Conservation (phyloP, 2,329 filamentous ascomycete species). For the Samsoniella hepiali region DNA sequence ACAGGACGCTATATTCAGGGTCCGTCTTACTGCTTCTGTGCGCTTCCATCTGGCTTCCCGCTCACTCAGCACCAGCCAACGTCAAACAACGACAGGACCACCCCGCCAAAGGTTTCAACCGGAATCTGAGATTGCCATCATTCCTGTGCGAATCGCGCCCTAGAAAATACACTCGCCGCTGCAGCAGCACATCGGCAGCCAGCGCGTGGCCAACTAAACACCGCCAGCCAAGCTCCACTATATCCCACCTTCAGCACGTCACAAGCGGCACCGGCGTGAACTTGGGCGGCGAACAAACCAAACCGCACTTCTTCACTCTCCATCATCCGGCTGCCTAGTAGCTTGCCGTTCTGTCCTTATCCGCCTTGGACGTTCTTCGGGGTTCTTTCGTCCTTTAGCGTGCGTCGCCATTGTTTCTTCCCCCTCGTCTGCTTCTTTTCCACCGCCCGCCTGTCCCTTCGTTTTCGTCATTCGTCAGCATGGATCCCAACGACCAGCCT, state of each 20-base stretch:
- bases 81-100: not conserved
- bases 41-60: not conserved
- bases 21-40: not conserved
- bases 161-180: not conserved
- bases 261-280: constrained; percentile 9
- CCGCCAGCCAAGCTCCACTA: constrained; percentile 4
- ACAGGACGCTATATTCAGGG: too few relatives aligned
- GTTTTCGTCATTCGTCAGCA: constrained; percentile 22
- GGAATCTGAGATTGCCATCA: not conserved
- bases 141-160: not conserved
- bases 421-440: not conserved
- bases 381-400: not conserved
- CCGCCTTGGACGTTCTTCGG: not conserved
- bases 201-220: not conserved
- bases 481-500: constrained; percentile 48
- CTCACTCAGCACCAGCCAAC: not conserved
- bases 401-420: not conserved
- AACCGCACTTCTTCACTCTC: not conserved
- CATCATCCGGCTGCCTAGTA: constrained; percentile 4
- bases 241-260: constrained; percentile 17
- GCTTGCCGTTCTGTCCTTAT: constrained; percentile 8
- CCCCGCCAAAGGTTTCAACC: too few relatives aligned
- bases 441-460: not conserved
- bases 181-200: not conserved
- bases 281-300: not conserved